Base-by-base conservation (phyloP, 1,139 yeast genomes). In the Yamadazyma sp. region DNA sequence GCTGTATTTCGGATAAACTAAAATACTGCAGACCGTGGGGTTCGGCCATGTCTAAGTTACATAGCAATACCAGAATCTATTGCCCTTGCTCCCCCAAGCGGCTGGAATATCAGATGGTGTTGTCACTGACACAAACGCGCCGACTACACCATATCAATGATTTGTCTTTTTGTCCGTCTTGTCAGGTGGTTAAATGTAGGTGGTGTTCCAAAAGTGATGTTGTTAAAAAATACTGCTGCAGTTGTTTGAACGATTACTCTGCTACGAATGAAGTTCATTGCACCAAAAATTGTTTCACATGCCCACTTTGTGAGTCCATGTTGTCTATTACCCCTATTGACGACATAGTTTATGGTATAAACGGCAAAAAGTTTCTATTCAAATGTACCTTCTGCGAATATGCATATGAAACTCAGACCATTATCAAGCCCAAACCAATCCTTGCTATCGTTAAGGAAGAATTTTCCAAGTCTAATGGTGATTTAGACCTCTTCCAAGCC, bases 161-260 rank as follows among this genome's bases (percentile, higher is more conserved):
- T 14, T 47, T 67, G n/a, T 62, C 54, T 39, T 69, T 67, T 42
- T 71, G 77, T 44, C 70, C 72, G 3, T 50, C 55, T 15, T 71
- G 77, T 42, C 72, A 64, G 39, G 34, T 39, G 17, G 59, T 58
- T 12, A 58, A 58, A 44, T 62, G 73, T 31, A 41, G 41, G 8
- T 45, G 46, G 34, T 66, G 72, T 45, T 57, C 61, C 27, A 51
- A 44, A 24, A 53, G 48, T 36, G 53, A 50, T 15, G 47, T 62
- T 8, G 59, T 53, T 16, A 46, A 52, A 43, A 66, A 64, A 44
- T 69, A 56, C 52, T 71, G 76, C 46, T 50, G 65, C 39, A 62
- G 59, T 42, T 70, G 77, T 48, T 55, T 66, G 53, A 49, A 59
- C 9, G 69, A 66, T 45, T 67, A 62, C 47, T 47, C 68, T 8